Conservation (phyloP, 2,329 filamentous ascomycete genomes). For the Trichophyton benhamiae region DNA sequence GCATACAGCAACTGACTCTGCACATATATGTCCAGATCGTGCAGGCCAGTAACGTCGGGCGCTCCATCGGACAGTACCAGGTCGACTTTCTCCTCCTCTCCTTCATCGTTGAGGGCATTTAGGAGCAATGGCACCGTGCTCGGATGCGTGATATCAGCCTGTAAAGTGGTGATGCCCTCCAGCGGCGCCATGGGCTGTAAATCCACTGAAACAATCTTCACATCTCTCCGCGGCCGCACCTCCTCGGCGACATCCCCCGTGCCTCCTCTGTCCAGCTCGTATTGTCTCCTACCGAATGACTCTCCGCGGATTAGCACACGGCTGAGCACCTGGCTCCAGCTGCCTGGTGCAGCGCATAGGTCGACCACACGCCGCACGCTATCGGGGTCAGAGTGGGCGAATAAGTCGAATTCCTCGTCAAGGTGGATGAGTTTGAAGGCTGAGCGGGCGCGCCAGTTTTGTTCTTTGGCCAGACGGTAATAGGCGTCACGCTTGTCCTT, state of each 20-base stretch:
- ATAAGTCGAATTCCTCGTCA: conserved; percentile 91
- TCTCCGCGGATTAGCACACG: conserved; percentile 88
- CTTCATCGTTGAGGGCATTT: conserved; percentile 65
- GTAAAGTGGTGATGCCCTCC: conserved; percentile 79
- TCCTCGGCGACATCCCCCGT: conserved; percentile 21
- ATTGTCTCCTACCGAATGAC: conserved; percentile 55
- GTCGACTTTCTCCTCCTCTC: conserved; percentile 48
- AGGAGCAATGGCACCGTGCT: conserved; percentile 85
- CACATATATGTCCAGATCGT: conserved; percentile 96
- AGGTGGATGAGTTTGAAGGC: conserved; percentile 96
- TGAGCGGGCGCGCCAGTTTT: conserved; percentile 92
- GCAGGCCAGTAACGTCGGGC: conserved; percentile 88
- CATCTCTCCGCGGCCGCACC: conserved; percentile 49
- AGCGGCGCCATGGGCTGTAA: conserved; percentile 91
- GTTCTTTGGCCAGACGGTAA: conserved; percentile 94
- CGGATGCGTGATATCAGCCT: conserved; percentile 94
- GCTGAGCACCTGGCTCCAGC: conserved; percentile 94
- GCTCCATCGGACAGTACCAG: conserved; percentile 91
- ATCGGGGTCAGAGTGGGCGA: conserved; percentile 47
- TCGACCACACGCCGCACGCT: conserved; percentile 88
- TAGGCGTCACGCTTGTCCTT: conserved; percentile 98
- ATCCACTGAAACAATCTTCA: conserved; percentile 93
- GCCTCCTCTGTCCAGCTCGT: conserved; percentile 63
- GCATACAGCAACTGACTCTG: conserved; percentile 92
- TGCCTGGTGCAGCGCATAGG: conserved; percentile 86